Percentiles rank a stretch among this genome's conserved stretches.
phyloP scores from a whole-genome alignment of 2,329 filamentous ascomycete species.

The Aureobasidium melanogenum region DNA sequence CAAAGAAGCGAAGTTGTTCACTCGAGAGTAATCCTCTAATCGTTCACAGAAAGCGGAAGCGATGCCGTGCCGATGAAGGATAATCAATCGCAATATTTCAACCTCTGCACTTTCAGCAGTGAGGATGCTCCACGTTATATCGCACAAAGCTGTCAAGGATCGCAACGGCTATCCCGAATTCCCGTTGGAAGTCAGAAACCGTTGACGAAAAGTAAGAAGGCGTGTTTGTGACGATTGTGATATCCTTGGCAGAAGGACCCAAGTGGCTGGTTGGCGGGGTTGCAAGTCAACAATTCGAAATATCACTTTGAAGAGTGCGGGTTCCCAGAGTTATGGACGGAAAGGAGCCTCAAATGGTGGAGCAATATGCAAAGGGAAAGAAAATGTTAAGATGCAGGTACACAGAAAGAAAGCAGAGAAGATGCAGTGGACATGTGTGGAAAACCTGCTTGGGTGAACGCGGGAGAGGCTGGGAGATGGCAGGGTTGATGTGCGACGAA shows the following conservation, averaged over 20 bases:
- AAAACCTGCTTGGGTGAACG: conserved; percentile 4
- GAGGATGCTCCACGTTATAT: not conserved
- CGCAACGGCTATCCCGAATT: conserved; percentile 4
- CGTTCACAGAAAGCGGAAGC: not conserved
- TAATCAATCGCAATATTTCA: not conserved
- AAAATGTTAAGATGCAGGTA: not conserved
- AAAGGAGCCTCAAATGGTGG: not conserved
- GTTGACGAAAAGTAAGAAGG: not conserved
- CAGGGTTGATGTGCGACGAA: not conserved
- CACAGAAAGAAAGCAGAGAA: not conserved
- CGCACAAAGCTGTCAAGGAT: not conserved
- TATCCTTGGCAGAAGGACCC: not conserved
- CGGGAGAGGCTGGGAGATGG: conserved; percentile 9
- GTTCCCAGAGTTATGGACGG: not conserved
- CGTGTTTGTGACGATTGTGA: conserved; percentile 1
- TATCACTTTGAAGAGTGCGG: not conserved
- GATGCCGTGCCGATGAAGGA: not conserved
- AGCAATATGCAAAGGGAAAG: not conserved
- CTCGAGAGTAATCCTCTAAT: not conserved
- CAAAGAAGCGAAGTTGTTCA: not conserved
- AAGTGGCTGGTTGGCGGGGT: conserved; percentile 7
- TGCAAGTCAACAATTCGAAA: not conserved
- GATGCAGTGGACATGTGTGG: not conserved
- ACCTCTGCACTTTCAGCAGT: not conserved
- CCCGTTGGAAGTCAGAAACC: not conserved